phyloP scores from a whole-genome alignment of 192 early-diverging fungal genomes.

The Podila clonocystis region DNA sequence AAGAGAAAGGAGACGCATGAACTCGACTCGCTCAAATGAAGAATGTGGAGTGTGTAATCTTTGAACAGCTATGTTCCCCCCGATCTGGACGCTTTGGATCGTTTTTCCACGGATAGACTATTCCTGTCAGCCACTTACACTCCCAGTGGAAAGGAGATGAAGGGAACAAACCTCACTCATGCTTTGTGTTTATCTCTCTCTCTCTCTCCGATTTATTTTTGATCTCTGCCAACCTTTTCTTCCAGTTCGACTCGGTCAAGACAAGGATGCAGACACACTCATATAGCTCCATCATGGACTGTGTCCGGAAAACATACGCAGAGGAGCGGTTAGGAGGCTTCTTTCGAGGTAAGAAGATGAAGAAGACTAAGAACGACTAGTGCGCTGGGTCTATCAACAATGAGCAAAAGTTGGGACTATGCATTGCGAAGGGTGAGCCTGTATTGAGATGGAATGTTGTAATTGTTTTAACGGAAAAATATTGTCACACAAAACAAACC shows the following conservation, averaged over 20 bases:
- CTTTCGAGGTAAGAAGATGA: conserved; percentile 75
- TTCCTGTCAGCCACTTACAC: no score
- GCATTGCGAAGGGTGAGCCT: not conserved
- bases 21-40: no score
- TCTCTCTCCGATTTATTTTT: conserved; percentile 3
- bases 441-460: not conserved
- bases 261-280: conserved; percentile 96
- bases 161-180: no score
- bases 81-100: no score
- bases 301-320: conserved; percentile 78
- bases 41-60: no score
- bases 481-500: not conserved
- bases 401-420: not conserved
- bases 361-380: no score
- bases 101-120: no score
- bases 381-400: no score
- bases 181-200: not conserved
- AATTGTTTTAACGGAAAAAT: not conserved
- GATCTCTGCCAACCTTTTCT: not conserved
- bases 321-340: conserved; percentile 88
- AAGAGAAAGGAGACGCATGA: no score
- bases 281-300: conserved; percentile 81
- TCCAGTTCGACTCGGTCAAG: conserved; percentile 92
- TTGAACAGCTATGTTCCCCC: no score
- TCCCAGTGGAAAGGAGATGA: no score